Evolutionary conservation across 345 rosid genomes (phyloP), one percentile per base, ranked within the genome.

Genomic region (Lepidium aucheri): DNA sequence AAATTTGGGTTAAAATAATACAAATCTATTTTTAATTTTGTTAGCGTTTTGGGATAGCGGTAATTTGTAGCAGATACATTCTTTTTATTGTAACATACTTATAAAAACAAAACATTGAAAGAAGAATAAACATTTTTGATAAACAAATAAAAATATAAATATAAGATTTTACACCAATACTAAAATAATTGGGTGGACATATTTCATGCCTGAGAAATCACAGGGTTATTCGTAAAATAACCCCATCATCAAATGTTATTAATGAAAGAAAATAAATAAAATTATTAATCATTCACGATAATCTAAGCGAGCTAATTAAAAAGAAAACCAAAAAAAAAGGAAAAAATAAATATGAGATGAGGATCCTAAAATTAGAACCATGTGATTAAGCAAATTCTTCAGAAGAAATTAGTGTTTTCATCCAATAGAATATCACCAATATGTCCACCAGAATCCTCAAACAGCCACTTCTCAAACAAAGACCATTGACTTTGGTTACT

Each of bases 391-490:
- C 33, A 13, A 63, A 39, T 69, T 60, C 52, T 76, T 81, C 15
- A 81, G 82, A 68, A 74, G 72, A 76, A 73, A 73, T 74, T 63
- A 59, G 76, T 65, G 60, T 69, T 68, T 42, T 74, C 87, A 73
- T 83, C 85, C 69, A 81, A 60, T 56, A 53, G 33, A 64, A 82
- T 77, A 53, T 79, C 87, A 53, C 75, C 60, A 56, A 80, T 72
- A 28, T 26, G 73, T 32, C 79, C 87, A 62, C 74, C 68, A 74
- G 76, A 79, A 45, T 85, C 96, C 49, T 88, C 91, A 63, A 80
- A 75, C 14, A 84, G 80, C 90, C 92, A 89, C 53, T 85, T 81
- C 74, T 89, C 96, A 52, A 89, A 78, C 81, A 82, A 57, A 17
- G 88, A 82, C 65, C 79, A 70, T 17, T 80, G 82, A 62, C 76